Conservation (phyloP, 768 basidiomycete species). For the Suillus subalutaceus region DNA sequence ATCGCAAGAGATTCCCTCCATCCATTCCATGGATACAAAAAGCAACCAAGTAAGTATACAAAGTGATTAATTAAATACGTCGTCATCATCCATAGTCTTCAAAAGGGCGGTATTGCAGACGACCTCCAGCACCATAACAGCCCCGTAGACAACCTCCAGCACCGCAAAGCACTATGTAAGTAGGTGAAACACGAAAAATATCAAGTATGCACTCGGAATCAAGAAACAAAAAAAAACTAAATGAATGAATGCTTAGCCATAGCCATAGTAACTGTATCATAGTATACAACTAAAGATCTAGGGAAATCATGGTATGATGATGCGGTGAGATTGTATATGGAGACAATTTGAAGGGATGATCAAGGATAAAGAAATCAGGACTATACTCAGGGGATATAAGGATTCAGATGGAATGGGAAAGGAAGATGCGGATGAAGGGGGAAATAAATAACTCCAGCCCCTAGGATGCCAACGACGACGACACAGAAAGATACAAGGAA, state of each 20-base stretch:
- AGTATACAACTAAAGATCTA: constrained; percentile 5
- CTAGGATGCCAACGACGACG: neutral
- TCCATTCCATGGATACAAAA: neutral
- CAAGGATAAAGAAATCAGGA: neutral
- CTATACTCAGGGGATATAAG: neutral
- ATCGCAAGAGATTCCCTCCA: neutral
- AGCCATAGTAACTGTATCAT: neutral
- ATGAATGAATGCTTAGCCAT: neutral
- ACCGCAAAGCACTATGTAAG: constrained; percentile 1
- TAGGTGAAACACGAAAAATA: neutral
- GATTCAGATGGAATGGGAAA: neutral
- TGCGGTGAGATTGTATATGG: constrained; percentile 7
- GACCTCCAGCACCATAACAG: neutral
- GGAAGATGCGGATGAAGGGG: neutral
- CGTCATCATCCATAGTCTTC: neutral
- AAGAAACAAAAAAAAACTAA: neutral
- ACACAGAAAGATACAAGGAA: constrained; percentile 1
- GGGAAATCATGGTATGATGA: neutral
- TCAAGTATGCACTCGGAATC: neutral
- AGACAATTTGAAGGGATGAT: neutral
- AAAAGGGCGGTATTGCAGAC: neutral
- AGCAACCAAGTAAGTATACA: neutral
- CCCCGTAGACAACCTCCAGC: neutral
- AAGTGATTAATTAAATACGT: neutral
- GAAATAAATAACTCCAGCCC: constrained; percentile 3